These are phyloP conservation scores for Funneliformis mosseae DNA, from an alignment of 192 early-diverging fungal genomes.

Conservation along the genomic window DNA sequence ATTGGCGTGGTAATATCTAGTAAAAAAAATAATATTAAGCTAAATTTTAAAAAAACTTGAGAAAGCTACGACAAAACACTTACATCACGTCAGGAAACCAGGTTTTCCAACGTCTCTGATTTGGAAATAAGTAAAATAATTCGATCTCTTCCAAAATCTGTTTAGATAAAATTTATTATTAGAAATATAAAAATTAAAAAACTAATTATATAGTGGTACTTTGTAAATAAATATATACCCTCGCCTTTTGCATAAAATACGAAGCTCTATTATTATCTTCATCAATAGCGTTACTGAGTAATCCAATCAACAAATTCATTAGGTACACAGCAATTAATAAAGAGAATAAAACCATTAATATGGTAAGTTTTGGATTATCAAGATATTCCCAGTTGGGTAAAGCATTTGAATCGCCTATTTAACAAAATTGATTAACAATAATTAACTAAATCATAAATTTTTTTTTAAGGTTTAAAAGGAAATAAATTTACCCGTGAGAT, in stretches of 20 bases:
- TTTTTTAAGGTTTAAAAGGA: background rate
- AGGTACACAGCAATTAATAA: background rate
- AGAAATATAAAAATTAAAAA: background rate
- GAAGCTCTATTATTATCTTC: background rate
- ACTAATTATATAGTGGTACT: background rate
- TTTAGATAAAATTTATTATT: background rate
- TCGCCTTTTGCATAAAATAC: conserved; percentile 11
- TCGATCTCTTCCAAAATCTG: conserved; percentile 9
- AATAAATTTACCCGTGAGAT: background rate
- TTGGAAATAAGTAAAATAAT: conserved; percentile 16
- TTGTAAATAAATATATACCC: background rate
- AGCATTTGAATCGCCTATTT: background rate
- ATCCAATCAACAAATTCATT: conserved; percentile 28
- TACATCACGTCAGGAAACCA: conserved; percentile 26
- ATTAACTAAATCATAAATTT: background rate
- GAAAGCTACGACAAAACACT: too few relatives aligned
- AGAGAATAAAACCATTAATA: conserved; percentile 14
- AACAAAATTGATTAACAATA: background rate
- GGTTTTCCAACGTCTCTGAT: background rate
- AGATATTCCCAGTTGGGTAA: background rate
- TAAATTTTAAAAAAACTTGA: too few relatives aligned
- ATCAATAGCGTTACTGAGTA: background rate
- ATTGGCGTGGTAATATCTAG: too few relatives aligned
- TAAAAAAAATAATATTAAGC: too few relatives aligned
- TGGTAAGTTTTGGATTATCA: background rate